Evolutionary conservation across 2,329 filamentous ascomycete genomes (phyloP).

Genomic region (Aspergillus quadrilineatus): DNA sequence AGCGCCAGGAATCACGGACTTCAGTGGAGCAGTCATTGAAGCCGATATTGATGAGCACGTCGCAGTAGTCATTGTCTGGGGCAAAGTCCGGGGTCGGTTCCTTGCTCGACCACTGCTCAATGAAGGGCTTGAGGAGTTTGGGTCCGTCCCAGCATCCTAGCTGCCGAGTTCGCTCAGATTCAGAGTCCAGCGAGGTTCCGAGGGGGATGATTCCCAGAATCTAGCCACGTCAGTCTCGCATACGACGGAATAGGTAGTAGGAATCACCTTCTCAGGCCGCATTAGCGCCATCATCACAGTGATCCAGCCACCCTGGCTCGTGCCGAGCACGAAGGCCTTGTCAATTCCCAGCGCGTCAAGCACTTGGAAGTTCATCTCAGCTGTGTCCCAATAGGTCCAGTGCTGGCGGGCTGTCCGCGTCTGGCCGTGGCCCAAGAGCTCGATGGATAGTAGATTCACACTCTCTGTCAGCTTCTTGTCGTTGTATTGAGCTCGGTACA

Average conservation of each 20-base stretch:
- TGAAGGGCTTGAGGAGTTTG: background rate
- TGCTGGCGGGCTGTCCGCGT: background rate
- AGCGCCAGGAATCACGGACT: background rate
- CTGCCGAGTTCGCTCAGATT: background rate
- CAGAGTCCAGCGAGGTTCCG: background rate
- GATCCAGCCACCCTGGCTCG: background rate
- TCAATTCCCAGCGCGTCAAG: background rate
- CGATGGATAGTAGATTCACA: background rate
- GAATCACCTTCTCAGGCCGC: background rate
- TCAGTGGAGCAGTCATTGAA: background rate
- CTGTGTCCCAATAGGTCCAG: background rate
- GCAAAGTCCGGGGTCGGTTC: background rate
- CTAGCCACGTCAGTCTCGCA: background rate
- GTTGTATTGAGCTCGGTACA: background rate
- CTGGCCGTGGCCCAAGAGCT: background rate
- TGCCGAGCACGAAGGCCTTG: background rate
- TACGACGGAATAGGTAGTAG: too few species aligned
- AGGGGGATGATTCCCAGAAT: background rate
- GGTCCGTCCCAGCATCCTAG: background rate
- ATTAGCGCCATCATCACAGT: background rate
- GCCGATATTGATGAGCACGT: background rate
- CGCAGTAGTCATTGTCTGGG: background rate
- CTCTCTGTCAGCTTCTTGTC: background rate
- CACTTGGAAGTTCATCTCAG: background rate
- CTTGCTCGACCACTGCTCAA: background rate